phyloP scores from a whole-genome alignment of 2,329 filamentous ascomycete genomes.

The Penicillium palitans region DNA sequence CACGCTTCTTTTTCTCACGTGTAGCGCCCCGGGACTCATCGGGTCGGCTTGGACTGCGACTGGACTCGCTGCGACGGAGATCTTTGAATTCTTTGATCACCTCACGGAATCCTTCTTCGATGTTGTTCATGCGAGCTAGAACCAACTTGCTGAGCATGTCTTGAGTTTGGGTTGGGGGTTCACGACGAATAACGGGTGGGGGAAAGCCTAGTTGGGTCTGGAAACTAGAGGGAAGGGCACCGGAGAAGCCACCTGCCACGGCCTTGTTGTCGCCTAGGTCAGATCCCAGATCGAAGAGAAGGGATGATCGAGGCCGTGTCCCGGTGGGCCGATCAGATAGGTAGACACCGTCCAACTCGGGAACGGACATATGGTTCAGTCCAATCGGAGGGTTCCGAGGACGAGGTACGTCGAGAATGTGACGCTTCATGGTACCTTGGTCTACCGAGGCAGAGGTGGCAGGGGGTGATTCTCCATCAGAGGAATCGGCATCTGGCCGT shows the following conservation, averaged over 20 bases:
- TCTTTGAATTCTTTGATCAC: constrained; percentile 79
- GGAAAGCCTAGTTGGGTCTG: constrained; percentile 78
- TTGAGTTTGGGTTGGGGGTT: constrained; percentile 56
- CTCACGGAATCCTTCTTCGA: constrained; percentile 87
- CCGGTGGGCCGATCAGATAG: constrained; percentile 43
- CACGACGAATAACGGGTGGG: constrained; percentile 58
- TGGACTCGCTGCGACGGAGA: constrained; percentile 48
- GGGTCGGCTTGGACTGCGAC: constrained; percentile 30
- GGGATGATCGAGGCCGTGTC: constrained; percentile 57
- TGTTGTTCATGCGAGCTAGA: constrained; percentile 84
- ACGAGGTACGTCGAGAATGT: constrained; percentile 39
- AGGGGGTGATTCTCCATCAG: constrained; percentile 40
- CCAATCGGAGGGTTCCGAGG: constrained; percentile 59
- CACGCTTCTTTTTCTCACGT: constrained; percentile 32
- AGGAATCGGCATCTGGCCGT: constrained; percentile 30
- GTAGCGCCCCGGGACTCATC: constrained; percentile 27
- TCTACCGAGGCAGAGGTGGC: constrained; percentile 36
- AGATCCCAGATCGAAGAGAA: constrained; percentile 72
- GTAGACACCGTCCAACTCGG: constrained; percentile 57
- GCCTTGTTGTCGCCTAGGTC: constrained; percentile 67
- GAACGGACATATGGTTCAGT: constrained; percentile 56
- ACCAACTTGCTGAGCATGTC: constrained; percentile 77
- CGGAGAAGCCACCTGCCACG: constrained; percentile 61
- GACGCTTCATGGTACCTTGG: constrained; percentile 48
- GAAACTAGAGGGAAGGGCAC: constrained; percentile 71